Conservation (phyloP, 1,139 yeast species). For the Blastobotrys serpentis region DNA sequence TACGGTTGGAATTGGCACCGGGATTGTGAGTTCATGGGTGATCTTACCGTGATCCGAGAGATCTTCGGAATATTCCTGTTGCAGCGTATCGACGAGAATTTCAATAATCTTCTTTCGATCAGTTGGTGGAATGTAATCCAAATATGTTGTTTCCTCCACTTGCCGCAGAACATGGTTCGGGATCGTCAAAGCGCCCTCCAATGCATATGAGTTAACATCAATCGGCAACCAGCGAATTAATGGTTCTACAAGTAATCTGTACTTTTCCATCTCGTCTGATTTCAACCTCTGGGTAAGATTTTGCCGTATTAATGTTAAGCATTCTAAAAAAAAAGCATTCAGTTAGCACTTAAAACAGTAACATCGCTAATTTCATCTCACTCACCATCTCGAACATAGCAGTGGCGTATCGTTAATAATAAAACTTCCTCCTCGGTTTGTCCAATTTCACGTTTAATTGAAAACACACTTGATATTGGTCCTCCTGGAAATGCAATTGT, state of each 20-base stretch:
- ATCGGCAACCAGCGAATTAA: slow-evolving; percentile 17
- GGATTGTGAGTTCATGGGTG: slow-evolving; percentile 28
- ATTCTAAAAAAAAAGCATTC: slow-evolving; percentile 18
- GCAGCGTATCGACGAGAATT: slow-evolving; percentile 9
- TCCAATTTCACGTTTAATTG: slow-evolving; percentile 40
- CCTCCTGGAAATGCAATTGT: slow-evolving; percentile 66
- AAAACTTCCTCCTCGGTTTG: slow-evolving; percentile 19
- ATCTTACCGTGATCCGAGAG: slow-evolving; percentile 12
- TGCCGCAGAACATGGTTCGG: slow-evolving; percentile 12
- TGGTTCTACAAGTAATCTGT: slow-evolving; percentile 18
- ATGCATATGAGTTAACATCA: slow-evolving; percentile 21
- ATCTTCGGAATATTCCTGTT: slow-evolving; percentile 13
- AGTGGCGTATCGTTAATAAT: slow-evolving; percentile 23
- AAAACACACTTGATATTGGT: slow-evolving; percentile 61
- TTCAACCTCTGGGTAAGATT: slow-evolving; percentile 26
- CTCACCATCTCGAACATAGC: slow-evolving; percentile 29
- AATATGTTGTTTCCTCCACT: slow-evolving; percentile 13
- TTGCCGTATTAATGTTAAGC: slow-evolving; percentile 21
- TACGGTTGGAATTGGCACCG: slow-evolving; percentile 32
- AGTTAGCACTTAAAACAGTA: slow-evolving; percentile 5
- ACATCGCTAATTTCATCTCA: slow-evolving; percentile 5
- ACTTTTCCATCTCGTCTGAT: slow-evolving; percentile 33
- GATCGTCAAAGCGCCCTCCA: slow-evolving; percentile 21
- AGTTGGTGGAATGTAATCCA: slow-evolving; percentile 14
- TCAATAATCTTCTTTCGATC: slow-evolving; percentile 13